Evolutionary conservation across 2,329 filamentous ascomycete genomes (phyloP).

Genomic region (Fusarium illudens): DNA sequence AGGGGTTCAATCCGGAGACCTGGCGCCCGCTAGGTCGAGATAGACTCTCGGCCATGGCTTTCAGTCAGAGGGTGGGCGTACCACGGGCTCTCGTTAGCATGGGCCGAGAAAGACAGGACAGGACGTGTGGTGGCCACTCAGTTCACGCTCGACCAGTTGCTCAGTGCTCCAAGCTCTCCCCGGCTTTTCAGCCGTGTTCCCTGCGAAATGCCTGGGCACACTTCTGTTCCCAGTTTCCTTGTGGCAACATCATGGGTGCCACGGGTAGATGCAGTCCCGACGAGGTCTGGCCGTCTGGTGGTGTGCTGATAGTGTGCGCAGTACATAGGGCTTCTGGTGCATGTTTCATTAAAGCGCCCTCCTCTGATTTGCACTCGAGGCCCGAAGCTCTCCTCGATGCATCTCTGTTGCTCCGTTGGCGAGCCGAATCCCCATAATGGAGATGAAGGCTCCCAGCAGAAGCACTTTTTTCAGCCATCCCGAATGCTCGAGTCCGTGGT

Average conservation of each 20-base stretch:
- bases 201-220: conserved; percentile 18
- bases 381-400: background rate
- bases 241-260: conserved; percentile 7
- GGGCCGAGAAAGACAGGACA: background rate
- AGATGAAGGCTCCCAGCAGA: conserved; percentile 2
- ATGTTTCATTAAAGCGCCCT: background rate
- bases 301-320: background rate
- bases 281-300: background rate
- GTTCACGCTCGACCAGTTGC: background rate
- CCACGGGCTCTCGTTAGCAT: conserved; percentile 12
- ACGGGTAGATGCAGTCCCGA: conserved; percentile 3
- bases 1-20: background rate
- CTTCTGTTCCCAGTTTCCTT: conserved; percentile 18
- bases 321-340: background rate
- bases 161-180: conserved; percentile 22
- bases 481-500: conserved; percentile 5
- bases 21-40: conserved; percentile 19
- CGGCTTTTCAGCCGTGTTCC: conserved; percentile 29
- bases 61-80: conserved; percentile 15
- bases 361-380: background rate
- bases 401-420: background rate
- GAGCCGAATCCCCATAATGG: background rate
- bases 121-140: conserved; percentile 3
- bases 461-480: conserved; percentile 2
- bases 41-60: conserved; percentile 26